A percentile compares a stretch with the other conserved stretches of the same genome.
Conservation (phyloP, 2,329 filamentous ascomycete species). For the Dichotomopilus funicola region DNA sequence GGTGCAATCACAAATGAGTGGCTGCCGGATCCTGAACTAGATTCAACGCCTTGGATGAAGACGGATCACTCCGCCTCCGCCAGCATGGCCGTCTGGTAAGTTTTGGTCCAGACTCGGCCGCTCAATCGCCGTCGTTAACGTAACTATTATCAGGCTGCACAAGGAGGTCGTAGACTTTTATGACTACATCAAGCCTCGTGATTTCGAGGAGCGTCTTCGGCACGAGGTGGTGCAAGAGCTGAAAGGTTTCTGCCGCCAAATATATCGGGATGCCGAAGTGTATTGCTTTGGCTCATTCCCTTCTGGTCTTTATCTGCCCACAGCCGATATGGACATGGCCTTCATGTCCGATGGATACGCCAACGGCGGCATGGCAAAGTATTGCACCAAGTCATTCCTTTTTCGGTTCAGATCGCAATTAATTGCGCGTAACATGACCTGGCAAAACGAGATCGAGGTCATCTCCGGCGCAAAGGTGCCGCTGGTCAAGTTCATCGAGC, state of each 20-base stretch:
- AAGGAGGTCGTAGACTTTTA: conserved; percentile 89
- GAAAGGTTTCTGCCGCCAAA: conserved; percentile 48
- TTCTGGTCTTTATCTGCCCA: conserved; percentile 63
- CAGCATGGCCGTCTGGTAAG: conserved; percentile 53
- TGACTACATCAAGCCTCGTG: conserved; percentile 68
- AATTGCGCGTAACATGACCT: conserved; percentile 48
- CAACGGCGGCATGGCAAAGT: conserved; percentile 42
- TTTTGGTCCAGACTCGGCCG: conserved; percentile 3
- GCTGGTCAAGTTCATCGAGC: conserved; percentile 84
- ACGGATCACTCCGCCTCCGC: conserved; percentile 48
- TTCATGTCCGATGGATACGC: conserved; percentile 58
- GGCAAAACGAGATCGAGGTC: conserved; percentile 53
- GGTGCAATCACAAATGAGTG: conserved; percentile 49
- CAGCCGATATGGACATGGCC: conserved; percentile 91
- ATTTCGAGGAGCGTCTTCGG: conserved; percentile 72
- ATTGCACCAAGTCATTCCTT: conserved; percentile 49
- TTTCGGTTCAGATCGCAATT: conserved; percentile 59
- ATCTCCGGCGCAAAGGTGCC: conserved; percentile 78
- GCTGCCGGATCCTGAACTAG: conserved; percentile 37
- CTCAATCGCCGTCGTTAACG: conserved; percentile 5
- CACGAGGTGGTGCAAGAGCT: conserved; percentile 65
- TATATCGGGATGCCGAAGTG: conserved; percentile 57
- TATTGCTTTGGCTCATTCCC: conserved; percentile 89
- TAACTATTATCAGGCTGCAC: conserved; percentile 55
- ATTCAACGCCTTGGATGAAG: conserved; percentile 57